Base-by-base conservation (phyloP, 495 filamentous ascomycete species). In the Pyronema omphalodes region DNA sequence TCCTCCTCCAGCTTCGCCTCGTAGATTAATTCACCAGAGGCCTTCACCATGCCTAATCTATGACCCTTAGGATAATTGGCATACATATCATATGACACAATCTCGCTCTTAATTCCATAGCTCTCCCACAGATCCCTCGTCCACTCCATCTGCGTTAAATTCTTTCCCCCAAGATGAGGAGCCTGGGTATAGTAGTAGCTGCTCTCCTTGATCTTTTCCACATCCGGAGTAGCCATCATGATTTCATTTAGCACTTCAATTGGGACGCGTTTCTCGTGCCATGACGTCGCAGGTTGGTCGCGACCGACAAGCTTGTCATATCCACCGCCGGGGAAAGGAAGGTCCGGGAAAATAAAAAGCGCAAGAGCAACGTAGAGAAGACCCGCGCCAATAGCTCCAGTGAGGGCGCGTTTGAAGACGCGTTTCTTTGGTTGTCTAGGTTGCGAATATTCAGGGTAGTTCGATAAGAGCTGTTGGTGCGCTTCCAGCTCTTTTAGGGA, bases 131-230 rank as follows among this genome's bases (percentile, higher is more conserved):
- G 80, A 19, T 93, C 78, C 58, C 77, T 74, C 0, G 91, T 98
- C 87, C 87, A 98, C 46, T 81, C 67, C 5, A 84, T 91, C 70
- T 93, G 79, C 52, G 79, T 85, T 44, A 81, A 73, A 60, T 96
- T 96, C 73, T 85, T 83, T 9, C 91, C 91, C 0, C 82, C 85
- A 34, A 98, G 71, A 72, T 98, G 91, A 1, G 84, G 76, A 0
- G 91, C 91, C 1, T 80, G 68, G 0, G 91, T 94, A 60, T 96
- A 96, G 68, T 95, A 96, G 56, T 75, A 69, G 63, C 83, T 89
- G 87, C 87, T 95, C 67, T 93, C 80, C 6, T 19, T 15, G 6
- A 41, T 41, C 14, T 45, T 33, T 14, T 54, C 52, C 19, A 29
- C 43, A 15, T 33, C n/a, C 7, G 52, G 52, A 7, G 52, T 54